These are phyloP conservation scores for Dactylellina drechsleri DNA, from an alignment of 2,329 filamentous ascomycete genomes.

Conservation along the genomic window DNA sequence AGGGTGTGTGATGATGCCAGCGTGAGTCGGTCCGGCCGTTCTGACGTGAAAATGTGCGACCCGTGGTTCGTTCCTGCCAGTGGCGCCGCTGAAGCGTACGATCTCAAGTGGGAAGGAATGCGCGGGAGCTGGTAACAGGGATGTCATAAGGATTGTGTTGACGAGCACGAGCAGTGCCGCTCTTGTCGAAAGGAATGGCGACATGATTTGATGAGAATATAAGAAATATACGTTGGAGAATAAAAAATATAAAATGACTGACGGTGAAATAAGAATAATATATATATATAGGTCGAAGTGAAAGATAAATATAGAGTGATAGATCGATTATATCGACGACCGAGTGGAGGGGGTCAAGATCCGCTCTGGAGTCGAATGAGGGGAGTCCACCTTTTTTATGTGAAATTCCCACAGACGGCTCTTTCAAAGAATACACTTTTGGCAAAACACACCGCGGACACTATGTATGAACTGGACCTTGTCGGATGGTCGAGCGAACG, in stretches of 20 bases:
- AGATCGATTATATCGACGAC: constrained; percentile 26
- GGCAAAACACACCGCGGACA: constrained; percentile 47
- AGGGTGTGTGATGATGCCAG: constrained; percentile 54
- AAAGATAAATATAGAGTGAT: neutral
- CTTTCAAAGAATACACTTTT: constrained; percentile 26
- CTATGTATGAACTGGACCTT: constrained; percentile 8
- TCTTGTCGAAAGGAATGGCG: constrained; percentile 22
- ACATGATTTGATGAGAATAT: constrained; percentile 28
- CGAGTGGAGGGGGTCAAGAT: neutral
- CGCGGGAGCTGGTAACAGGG: constrained; percentile 27
- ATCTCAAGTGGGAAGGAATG: constrained; percentile 38
- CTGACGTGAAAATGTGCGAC: constrained; percentile 41
- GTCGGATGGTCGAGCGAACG: neutral
- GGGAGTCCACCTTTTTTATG: constrained; percentile 52
- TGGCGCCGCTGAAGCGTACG: constrained; percentile 8
- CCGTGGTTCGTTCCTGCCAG: constrained; percentile 2
- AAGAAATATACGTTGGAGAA: constrained; percentile 17
- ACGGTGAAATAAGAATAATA: constrained; percentile 13
- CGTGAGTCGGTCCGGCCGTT: constrained; percentile 53
- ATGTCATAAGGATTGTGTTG: constrained; percentile 52
- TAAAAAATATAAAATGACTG: constrained; percentile 31
- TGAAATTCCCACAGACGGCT: constrained; percentile 5
- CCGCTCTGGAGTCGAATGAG: constrained; percentile 5
- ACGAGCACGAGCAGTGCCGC: constrained; percentile 28
- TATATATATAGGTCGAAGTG: neutral